A percentile compares a stretch with the other conserved stretches of the same genome.
Conservation (phyloP, 164 flowering plant genomes). For the Protea cynaroides region DNA sequence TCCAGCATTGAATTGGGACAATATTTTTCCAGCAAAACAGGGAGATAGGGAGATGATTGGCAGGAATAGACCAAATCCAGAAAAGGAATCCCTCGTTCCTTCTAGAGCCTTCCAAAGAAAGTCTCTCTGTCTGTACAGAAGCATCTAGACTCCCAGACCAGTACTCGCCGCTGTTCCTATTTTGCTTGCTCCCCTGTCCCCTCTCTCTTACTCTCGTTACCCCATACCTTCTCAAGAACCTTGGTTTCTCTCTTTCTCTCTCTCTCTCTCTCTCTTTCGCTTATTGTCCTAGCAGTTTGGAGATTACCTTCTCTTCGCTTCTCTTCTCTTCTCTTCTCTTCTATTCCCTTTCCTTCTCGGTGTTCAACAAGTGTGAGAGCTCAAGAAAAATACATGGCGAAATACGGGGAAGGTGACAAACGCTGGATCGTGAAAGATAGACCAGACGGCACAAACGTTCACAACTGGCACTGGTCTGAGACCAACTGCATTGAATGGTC, state of each 20-base stretch:
- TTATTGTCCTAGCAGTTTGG: too few species aligned
- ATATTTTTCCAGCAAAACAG: too few species aligned
- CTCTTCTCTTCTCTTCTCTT: not conserved
- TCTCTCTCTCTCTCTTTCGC: not conserved
- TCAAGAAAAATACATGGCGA: slow-evolving; percentile 49
- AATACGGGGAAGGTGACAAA: slow-evolving; percentile 93
- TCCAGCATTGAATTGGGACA: too few species aligned
- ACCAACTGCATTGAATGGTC: slow-evolving; percentile 95
- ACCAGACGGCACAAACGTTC: slow-evolving; percentile 94
- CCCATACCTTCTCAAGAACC: too few species aligned
- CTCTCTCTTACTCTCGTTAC: not conserved
- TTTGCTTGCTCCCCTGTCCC: not conserved
- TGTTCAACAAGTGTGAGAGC: not conserved
- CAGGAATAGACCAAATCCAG: too few species aligned
- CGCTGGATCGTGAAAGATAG: slow-evolving; percentile 98
- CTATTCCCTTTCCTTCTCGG: too few species aligned
- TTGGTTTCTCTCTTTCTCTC: not conserved
- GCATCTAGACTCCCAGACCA: not conserved
- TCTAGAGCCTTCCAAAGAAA: not conserved
- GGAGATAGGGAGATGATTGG: too few species aligned
- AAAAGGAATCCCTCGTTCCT: not conserved
- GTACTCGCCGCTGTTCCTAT: too few species aligned
- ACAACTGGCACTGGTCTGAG: slow-evolving; percentile 99
- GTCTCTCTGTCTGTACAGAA: too few species aligned
- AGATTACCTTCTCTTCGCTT: too few species aligned